A percentile compares a stretch with the other conserved stretches of the same genome.
Evolutionary conservation across 2,329 filamentous ascomycete genomes (phyloP).

Genomic region (Pyricularia pennisetigena): DNA sequence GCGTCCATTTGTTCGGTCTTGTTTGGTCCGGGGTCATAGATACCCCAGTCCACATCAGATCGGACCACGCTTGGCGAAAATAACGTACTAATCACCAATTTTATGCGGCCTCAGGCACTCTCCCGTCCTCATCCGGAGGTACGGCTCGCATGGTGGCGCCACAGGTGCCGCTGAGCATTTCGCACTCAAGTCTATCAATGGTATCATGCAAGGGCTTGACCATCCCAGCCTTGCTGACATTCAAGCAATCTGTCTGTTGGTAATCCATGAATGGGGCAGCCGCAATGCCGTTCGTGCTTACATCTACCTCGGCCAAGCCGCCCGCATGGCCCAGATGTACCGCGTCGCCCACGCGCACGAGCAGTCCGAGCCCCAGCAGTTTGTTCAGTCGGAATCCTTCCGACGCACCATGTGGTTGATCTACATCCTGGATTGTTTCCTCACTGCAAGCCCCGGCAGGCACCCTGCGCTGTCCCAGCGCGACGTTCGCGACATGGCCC

Average conservation of each 20-base stretch:
- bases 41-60: neutral
- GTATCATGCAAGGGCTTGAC: constrained; percentile 49
- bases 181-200: constrained; percentile 44
- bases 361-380: constrained; percentile 43
- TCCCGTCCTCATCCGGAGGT: constrained; percentile 44
- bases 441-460: constrained; percentile 51
- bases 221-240: constrained; percentile 51
- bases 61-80: neutral
- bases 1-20: neutral
- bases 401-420: constrained; percentile 53
- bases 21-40: neutral
- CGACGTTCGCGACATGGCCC: constrained; percentile 43
- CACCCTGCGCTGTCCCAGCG: constrained; percentile 44
- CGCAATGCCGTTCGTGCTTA: constrained; percentile 53
- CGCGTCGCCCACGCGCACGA: constrained; percentile 45
- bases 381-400: constrained; percentile 51
- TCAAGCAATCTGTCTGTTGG: constrained; percentile 49
- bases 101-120: constrained; percentile 36
- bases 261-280: constrained; percentile 54
- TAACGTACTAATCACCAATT: neutral
- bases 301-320: constrained; percentile 52
- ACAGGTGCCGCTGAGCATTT: constrained; percentile 49
- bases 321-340: constrained; percentile 57
- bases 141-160: constrained; percentile 40
- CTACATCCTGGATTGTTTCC: constrained; percentile 52